These are phyloP conservation scores for Piloderma croceum DNA, from an alignment of 768 basidiomycete genomes.

Conservation along the genomic window DNA sequence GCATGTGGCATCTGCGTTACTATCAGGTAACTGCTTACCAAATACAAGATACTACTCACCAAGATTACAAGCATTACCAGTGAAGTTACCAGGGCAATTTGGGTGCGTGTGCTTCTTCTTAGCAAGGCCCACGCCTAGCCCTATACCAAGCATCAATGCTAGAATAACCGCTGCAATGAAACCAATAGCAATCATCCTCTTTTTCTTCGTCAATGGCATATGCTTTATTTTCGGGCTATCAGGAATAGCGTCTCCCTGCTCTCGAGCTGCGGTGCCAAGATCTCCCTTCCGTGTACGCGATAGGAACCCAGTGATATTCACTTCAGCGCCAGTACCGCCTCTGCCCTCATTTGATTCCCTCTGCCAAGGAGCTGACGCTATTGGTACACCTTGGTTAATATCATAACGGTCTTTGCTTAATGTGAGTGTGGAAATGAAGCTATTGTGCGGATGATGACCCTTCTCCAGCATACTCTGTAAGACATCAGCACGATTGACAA, in stretches of 20 bases:
- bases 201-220: constrained; percentile 8
- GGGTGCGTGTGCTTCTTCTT: constrained; percentile 18
- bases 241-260: too few relatives aligned
- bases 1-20: constrained; percentile 50
- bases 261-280: too few relatives aligned
- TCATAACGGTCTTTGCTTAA: not conserved
- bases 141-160: constrained; percentile 37
- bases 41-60: constrained; percentile 33
- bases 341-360: constrained; percentile 1
- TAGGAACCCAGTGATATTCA: not conserved
- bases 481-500: constrained; percentile 44
- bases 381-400: not conserved
- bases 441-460: constrained; percentile 49
- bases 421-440: constrained; percentile 21
- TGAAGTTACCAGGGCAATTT: constrained; percentile 37
- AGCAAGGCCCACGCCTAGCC: constrained; percentile 39
- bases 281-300: too few relatives aligned
- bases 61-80: constrained; percentile 50
- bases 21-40: constrained; percentile 3
- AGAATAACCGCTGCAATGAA: constrained; percentile 23
- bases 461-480: constrained; percentile 47
- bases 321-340: not conserved
- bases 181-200: constrained; percentile 9
- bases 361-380: constrained; percentile 5
- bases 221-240: not conserved